These are phyloP conservation scores for Aspergillus sclerotialis DNA, from an alignment of 2,329 filamentous ascomycete species.

Conservation along the genomic window DNA sequence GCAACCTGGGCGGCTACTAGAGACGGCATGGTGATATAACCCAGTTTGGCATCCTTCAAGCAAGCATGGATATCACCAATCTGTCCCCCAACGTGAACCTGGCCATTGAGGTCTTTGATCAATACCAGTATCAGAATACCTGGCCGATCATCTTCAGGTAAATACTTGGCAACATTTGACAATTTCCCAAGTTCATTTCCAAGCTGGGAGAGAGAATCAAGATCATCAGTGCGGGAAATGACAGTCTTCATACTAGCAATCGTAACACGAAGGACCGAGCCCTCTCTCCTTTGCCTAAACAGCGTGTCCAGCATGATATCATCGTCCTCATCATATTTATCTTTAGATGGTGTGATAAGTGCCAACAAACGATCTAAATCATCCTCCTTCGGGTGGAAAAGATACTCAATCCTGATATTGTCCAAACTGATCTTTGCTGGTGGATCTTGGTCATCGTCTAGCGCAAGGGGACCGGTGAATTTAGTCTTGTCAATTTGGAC, in stretches of 20 bases:
- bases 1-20: constrained; percentile 72
- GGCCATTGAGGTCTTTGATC: constrained; percentile 56
- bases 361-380: constrained; percentile 78
- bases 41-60: constrained; percentile 60
- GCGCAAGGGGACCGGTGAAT: constrained; percentile 62
- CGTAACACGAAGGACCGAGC: constrained; percentile 67
- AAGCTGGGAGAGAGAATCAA: constrained; percentile 63
- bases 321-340: constrained; percentile 81
- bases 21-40: constrained; percentile 78
- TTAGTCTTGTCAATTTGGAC: constrained; percentile 70
- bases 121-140: constrained; percentile 70
- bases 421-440: constrained; percentile 57
- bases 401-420: constrained; percentile 65
- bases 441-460: constrained; percentile 40
- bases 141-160: constrained; percentile 91
- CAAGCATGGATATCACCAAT: constrained; percentile 59
- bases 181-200: constrained; percentile 74
- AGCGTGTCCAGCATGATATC: constrained; percentile 94
- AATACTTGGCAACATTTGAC: constrained; percentile 83
- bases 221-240: constrained; percentile 56
- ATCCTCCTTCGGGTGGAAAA: constrained; percentile 63
- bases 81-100: constrained; percentile 58
- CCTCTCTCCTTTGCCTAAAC: constrained; percentile 76
- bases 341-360: constrained; percentile 83
- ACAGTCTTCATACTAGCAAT: constrained; percentile 58